phyloP scores from a whole-genome alignment of 441 rosid genomes.

The Pelargonium myrrhifolium region DNA sequence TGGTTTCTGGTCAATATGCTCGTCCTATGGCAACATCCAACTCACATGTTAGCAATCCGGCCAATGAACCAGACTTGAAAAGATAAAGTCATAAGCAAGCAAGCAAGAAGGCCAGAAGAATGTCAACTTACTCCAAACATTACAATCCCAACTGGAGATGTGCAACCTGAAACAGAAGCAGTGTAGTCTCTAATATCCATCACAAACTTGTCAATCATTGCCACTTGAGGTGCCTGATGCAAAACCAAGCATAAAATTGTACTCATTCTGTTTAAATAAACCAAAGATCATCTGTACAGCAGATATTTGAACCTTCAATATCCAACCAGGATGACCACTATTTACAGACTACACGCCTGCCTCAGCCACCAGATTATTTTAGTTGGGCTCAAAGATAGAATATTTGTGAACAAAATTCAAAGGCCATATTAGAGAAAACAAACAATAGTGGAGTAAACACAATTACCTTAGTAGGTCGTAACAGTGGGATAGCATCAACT shows the following conservation, averaged over 20 bases:
- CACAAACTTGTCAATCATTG: conserved; percentile 45
- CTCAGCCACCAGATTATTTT: background rate
- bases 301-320: background rate
- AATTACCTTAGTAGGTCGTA: conserved; percentile 28
- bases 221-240: conserved; percentile 31
- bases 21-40: conserved; percentile 37
- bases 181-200: conserved; percentile 49
- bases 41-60: conserved; percentile 9
- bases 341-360: background rate
- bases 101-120: conserved; percentile 10
- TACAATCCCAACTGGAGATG: conserved; percentile 56
- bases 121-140: conserved; percentile 60
- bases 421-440: background rate
- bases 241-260: conserved; percentile 2
- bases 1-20: conserved; percentile 32
- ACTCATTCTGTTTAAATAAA: background rate
- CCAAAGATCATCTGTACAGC: background rate
- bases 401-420: conserved; percentile 1
- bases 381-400: background rate
- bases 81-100: conserved; percentile 11
- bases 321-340: background rate
- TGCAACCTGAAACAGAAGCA: conserved; percentile 39
- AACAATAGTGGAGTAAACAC: background rate
- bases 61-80: background rate
- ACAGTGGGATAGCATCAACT: conserved; percentile 59